These are phyloP conservation scores for Suhomyces maxii DNA, from an alignment of 1,139 yeast genomes.

Conservation along the genomic window DNA sequence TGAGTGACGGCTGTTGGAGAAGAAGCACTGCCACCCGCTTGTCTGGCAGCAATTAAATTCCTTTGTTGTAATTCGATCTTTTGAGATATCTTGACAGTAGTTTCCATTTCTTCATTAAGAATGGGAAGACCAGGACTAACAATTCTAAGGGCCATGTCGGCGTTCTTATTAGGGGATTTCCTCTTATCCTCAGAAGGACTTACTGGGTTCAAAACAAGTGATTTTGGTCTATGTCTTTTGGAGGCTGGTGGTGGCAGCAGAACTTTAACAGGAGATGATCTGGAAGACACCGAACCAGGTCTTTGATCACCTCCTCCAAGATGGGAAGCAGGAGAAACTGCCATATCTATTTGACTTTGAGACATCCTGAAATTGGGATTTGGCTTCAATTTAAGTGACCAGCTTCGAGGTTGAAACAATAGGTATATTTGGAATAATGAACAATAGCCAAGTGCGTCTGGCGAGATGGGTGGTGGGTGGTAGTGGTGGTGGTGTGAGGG, in stretches of 20 bases:
- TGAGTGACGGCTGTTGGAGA: constrained; percentile 1
- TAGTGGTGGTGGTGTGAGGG: background rate
- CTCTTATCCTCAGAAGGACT: constrained; percentile 9
- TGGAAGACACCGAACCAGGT: constrained; percentile 3
- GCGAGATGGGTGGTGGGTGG: background rate
- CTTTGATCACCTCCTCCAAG: constrained; percentile 1
- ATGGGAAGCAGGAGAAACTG: constrained; percentile 10
- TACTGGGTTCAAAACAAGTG: constrained; percentile 20
- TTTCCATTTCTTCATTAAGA: constrained; percentile 46
- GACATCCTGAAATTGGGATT: constrained; percentile 13
- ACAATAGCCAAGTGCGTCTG: background rate
- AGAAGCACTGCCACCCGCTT: constrained; percentile 9
- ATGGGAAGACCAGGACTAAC: constrained; percentile 53
- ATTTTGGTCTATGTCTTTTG: constrained; percentile 28
- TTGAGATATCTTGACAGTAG: constrained; percentile 47
- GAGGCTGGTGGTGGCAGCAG: constrained; percentile 4
- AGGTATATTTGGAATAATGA: background rate
- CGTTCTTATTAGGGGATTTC: constrained; percentile 5
- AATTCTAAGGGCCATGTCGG: constrained; percentile 37
- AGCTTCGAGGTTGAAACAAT: background rate
- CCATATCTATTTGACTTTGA: constrained; percentile 21
- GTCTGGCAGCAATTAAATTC: constrained; percentile 45
- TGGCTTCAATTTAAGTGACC: background rate
- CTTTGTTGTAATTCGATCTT: constrained; percentile 51
- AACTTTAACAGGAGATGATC: constrained; percentile 3